Evolutionary conservation across 352 stramenopile genomes (phyloP).

Genomic region (Phytophthora ohioensis): DNA sequence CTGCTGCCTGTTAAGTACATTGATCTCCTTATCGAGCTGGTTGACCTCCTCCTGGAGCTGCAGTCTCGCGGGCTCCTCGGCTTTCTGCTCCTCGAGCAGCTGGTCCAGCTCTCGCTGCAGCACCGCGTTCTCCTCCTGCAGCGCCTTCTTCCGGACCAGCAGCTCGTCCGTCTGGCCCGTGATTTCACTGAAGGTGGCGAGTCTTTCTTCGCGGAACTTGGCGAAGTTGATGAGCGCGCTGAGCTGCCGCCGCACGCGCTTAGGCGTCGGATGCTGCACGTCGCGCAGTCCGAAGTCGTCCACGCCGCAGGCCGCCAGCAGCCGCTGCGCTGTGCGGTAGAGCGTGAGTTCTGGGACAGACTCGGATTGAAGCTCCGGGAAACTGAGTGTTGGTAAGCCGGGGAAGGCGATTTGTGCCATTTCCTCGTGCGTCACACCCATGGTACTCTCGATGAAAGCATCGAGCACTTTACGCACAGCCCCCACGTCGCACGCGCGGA

Average conservation of each 20-base stretch:
- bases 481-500: slow-evolving; percentile 71
- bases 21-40: slow-evolving; percentile 90
- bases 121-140: slow-evolving; percentile 69
- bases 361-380: slow-evolving; percentile 95
- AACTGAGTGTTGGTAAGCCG: slow-evolving; percentile 80
- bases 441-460: slow-evolving; percentile 90
- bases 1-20: slow-evolving; percentile 92
- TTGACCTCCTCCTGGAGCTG: slow-evolving; percentile 83
- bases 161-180: slow-evolving; percentile 78
- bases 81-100: slow-evolving; percentile 61
- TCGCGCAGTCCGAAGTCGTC: slow-evolving; percentile 96
- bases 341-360: slow-evolving; percentile 94
- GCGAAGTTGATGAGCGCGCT: slow-evolving; percentile 98
- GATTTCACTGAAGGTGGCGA: slow-evolving; percentile 86
- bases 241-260: slow-evolving; percentile 93
- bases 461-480: slow-evolving; percentile 92
- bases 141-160: slow-evolving; percentile 48
- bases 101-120: slow-evolving; percentile 73
- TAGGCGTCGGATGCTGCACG: slow-evolving; percentile 87
- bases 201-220: slow-evolving; percentile 95
- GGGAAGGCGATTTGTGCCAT: slow-evolving; percentile 92
- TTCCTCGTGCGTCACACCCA: slow-evolving; percentile 92
- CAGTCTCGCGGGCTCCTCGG: slow-evolving; percentile 63
- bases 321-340: slow-evolving; percentile 89
- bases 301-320: slow-evolving; percentile 93